These are phyloP conservation scores for Penicillium mononematosum DNA, from an alignment of 495 filamentous ascomycete species.

Conservation along the genomic window DNA sequence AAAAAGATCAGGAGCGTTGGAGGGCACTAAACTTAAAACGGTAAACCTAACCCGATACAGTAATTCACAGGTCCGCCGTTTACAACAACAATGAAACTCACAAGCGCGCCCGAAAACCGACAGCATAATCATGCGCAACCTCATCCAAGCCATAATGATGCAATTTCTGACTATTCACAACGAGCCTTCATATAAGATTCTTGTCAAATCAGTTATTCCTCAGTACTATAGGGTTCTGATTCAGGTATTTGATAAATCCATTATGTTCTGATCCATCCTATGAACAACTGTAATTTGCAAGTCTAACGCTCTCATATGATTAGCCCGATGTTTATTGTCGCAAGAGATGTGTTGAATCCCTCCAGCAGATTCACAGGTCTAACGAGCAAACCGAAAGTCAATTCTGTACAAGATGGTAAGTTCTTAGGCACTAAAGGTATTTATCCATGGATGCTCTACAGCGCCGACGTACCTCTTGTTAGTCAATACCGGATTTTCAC, in stretches of 20 bases:
- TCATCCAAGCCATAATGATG: not conserved
- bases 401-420: conserved; percentile 29
- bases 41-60: no score
- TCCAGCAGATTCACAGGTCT: not conserved
- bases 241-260: not conserved
- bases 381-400: conserved; percentile 45
- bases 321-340: not conserved
- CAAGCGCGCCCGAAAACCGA: no score
- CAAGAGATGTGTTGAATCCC: not conserved
- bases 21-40: no score
- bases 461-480: conserved; percentile 55
- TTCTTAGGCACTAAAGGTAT: not conserved
- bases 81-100: no score
- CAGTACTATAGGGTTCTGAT: no score
- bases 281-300: not conserved
- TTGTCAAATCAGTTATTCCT: no score
- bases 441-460: not conserved
- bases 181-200: no score
- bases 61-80: no score
- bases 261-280: not conserved
- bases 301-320: no score
- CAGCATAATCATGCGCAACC: no score
- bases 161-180: no score
- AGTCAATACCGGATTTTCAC: conserved; percentile 59
- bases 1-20: no score